Percentiles rank a stretch among this genome's conserved stretches.
These are phyloP conservation scores for Fusarium incarnatum DNA, from an alignment of 2,329 filamentous ascomycete species.

Conservation along the genomic window DNA sequence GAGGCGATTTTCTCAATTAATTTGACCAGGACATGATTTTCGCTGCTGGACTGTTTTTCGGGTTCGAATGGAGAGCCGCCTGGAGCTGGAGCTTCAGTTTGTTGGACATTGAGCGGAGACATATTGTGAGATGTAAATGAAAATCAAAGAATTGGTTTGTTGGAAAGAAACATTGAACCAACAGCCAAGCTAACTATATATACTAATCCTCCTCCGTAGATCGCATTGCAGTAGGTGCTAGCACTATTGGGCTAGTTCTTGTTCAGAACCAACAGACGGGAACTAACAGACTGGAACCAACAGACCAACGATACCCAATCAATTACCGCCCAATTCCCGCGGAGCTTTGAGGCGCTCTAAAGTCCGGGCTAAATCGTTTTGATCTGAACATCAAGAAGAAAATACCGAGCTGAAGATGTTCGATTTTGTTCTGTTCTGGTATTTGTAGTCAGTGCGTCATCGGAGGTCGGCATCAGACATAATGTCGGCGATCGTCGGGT, in stretches of 20 bases:
- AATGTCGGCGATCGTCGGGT: no score
- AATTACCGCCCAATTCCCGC: background rate
- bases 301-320: background rate
- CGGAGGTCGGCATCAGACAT: background rate
- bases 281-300: background rate
- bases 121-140: no score
- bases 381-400: background rate
- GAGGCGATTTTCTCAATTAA: background rate
- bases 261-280: background rate
- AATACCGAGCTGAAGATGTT: background rate
- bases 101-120: background rate
- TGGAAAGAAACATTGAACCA: rapidly evolving
- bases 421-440: background rate
- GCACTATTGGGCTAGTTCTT: background rate
- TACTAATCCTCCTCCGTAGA: background rate
- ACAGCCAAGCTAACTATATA: background rate
- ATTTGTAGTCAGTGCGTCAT: background rate
- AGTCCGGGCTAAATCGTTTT: rapidly evolving
- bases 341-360: background rate
- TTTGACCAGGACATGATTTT: background rate
- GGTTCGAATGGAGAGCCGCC: background rate
- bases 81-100: background rate
- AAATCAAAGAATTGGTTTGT: no score
- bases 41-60: background rate
- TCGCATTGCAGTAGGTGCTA: background rate